A percentile compares a stretch with the other conserved stretches of the same genome.
Evolutionary conservation across 345 rosid genomes (phyloP).

Genomic region (Eutrema yunnanense): DNA sequence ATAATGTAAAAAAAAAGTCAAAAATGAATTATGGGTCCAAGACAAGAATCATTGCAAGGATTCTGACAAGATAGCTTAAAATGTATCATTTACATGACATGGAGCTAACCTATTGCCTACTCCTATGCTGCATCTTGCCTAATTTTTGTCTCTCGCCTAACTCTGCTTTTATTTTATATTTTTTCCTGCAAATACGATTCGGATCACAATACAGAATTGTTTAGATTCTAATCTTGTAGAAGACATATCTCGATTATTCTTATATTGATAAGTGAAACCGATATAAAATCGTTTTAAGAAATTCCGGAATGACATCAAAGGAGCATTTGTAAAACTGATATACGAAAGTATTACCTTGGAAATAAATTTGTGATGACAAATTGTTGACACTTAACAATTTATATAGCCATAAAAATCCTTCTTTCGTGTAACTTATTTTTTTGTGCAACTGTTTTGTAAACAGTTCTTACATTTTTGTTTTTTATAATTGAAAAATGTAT

Average conservation of each 20-base stretch:
- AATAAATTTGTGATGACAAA: not conserved
- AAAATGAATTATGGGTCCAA: not conserved
- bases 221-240: not conserved
- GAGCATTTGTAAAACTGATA: not conserved
- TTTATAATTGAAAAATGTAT: not conserved
- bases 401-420: not conserved
- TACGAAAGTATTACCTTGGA: not conserved
- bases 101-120: constrained; percentile 16
- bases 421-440: not conserved
- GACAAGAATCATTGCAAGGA: not conserved
- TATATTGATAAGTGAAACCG: not conserved
- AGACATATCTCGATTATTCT: not conserved
- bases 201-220: not conserved
- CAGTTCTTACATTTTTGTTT: not conserved
- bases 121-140: constrained; percentile 13
- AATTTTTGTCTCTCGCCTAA: constrained; percentile 12
- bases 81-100: constrained; percentile 15
- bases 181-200: not conserved
- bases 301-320: not conserved
- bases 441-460: not conserved
- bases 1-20: not conserved
- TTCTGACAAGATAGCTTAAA: constrained; percentile 8
- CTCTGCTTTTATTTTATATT: not conserved
- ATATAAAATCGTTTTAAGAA: not conserved
- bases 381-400: not conserved